Percentiles rank a stretch among this genome's conserved stretches.
phyloP scores from a whole-genome alignment of 2,329 filamentous ascomycete species.

The Passalora sequoiae region DNA sequence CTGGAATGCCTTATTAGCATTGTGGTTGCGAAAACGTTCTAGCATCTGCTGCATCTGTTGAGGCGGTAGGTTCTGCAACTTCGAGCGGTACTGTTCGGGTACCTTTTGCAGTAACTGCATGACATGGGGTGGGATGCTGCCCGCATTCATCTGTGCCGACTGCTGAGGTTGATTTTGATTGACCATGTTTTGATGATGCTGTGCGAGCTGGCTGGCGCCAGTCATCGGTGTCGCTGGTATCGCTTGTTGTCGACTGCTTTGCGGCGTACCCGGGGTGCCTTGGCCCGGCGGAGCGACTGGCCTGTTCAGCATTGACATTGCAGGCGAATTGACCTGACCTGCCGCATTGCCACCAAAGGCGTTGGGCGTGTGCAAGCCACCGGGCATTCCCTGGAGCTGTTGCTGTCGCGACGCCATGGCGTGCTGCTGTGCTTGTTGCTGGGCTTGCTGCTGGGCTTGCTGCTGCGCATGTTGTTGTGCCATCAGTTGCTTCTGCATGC shows the following conservation, averaged over 20 bases:
- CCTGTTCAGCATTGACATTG: conserved; percentile 47
- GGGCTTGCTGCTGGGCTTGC: conserved; percentile 35
- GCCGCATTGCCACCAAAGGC: conserved; percentile 33
- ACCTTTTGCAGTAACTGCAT: conserved; percentile 10
- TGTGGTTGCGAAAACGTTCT: conserved; percentile 10
- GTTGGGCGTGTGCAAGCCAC: conserved; percentile 41
- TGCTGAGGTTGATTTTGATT: conserved; percentile 35
- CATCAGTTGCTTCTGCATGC: conserved; percentile 34
- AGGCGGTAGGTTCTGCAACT: conserved; percentile 15
- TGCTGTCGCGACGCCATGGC: conserved; percentile 42
- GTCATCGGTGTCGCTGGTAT: conserved; percentile 26
- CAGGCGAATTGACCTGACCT: conserved; percentile 35
- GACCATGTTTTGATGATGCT: conserved; percentile 32
- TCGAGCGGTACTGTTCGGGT: conserved; percentile 17
- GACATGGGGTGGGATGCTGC: background rate
- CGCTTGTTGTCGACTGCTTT: conserved; percentile 28
- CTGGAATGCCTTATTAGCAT: conserved; percentile 10
- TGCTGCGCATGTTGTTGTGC: conserved; percentile 41
- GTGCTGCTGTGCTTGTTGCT: conserved; percentile 36
- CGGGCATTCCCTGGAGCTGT: conserved; percentile 45
- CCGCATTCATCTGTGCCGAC: conserved; percentile 19
- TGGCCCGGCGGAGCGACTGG: conserved; percentile 46
- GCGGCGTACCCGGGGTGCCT: conserved; percentile 30
- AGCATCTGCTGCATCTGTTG: conserved; percentile 14
- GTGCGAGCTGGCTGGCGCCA: conserved; percentile 23